Evolutionary conservation across 352 stramenopile species (phyloP), one percentile per base, ranked within the genome.

Genomic region (Globisporangium alternatum): DNA sequence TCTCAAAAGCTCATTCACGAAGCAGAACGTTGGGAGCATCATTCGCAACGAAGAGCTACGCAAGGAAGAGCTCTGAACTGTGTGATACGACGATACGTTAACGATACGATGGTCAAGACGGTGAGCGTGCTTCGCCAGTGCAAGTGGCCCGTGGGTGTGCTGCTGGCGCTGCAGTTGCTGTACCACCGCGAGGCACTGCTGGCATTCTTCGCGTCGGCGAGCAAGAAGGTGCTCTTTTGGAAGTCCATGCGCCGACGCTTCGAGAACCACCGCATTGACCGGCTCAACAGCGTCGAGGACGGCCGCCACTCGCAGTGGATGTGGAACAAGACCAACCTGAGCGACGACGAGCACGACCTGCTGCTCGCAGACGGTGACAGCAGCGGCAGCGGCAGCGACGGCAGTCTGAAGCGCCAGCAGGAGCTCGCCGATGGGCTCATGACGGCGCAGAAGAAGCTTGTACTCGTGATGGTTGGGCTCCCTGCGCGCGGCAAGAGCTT

Each of bases 401-500:
- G 62, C 59, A 21, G 57, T 47, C 48, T 69, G 61, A 30, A 68
- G 58, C 49, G 39, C n/a, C 47, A 55, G 62, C 60, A 41, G 67
- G 59, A 39, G 60, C 68, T 76, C 12, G 68, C 80, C 0, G 76
- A 84, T 56, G 83, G 83, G 1, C 75, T 91, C 65, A 86, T 91
- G 66, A 79, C 70, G 0, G 85, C 81, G 45, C 83, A 91, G 67
- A 91, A 91, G 69, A 96, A 96, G 72, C 71, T 97, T 66, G 89
- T 98, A 45, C 84, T 98, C 54, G 89, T 97, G 30, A 90, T 98
- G 75, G 93, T 98, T 47, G 95, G 95, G 3, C 71, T 98, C n/a
- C 93, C 95, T 0, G 95, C 92, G 41, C 86, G 95, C 53, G 95
- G 95, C 67, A 98, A 98, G 86, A 98, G 89, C 60, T 98, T 98